Evolutionary conservation across 208 protist genomes (phyloP), one percentile per base, ranked within the genome.

Genomic region (Wallacemonas sp.): DNA sequence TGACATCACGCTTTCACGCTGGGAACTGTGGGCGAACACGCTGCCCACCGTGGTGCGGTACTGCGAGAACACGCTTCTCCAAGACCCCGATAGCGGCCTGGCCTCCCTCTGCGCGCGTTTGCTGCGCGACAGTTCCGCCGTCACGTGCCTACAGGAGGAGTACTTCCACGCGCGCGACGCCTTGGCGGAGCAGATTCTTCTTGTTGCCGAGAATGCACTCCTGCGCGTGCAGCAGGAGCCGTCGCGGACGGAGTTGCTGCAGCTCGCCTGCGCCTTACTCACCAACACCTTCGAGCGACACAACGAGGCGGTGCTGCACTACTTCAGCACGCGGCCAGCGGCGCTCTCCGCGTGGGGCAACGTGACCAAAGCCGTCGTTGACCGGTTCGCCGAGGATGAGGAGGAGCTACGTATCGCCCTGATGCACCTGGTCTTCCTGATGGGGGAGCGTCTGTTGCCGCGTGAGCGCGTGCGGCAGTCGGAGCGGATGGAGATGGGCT

Each of bases 211-310:
- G 53, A 45, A 71, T 39, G 65, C 66, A 9, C 44, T 44, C 36
- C 63, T 71, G n/a, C 34, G 19, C 13, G 17, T 53, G 9, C 66
- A 68, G 59, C 39, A 46, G 5, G 59, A 61, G 17, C 63, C 64
- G 13, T 54, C 54, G 26, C n/a, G 65, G 27, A 68, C 63, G 2
- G 73, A 89, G 41, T 38, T 85, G 30, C 66, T 92, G 21, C 71
- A 79, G 45, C 66, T 92, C 36, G 64, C 83, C 2, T 89, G 77
- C 50, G 79, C 74, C 22, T 50, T 95, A 26, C 60, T 95, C 29
- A 78, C 90, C 9, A 93, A 91, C 75, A 76, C 79, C 3, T 88
- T 93, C 55, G 83, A 91, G 60, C 82, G 85, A 9, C 76, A 91
- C 70, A 76, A 87, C 39, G 77, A 79, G 12, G 61, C 52, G 0